Evolutionary conservation across 345 rosid genomes (phyloP), one percentile per base, ranked within the genome.

Genomic region (Draba incana): DNA sequence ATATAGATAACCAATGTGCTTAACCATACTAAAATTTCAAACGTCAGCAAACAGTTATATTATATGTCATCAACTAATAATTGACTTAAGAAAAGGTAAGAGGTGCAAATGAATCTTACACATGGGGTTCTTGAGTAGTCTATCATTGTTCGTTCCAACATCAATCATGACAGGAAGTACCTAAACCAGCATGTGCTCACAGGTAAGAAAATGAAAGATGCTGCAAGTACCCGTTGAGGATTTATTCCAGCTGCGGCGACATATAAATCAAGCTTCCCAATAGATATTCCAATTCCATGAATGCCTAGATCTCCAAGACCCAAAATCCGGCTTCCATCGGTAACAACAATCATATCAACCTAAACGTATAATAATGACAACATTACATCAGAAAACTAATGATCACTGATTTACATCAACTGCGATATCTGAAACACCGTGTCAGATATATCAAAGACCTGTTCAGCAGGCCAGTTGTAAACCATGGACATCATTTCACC

Each of bases 401-500:
- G 25, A 30, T 27, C 44, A 57, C 51, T 20, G 20, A 20, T 20
- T 20, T 20, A 20, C 20, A 20, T 20, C 20, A 20, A 20, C 20
- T 20, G 20, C 20, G 20, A 70, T 30, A 30, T 68, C 45, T 53
- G 5, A 54, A 71, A 20, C 27, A 55, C 8, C 31, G 60, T 37
- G 14, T 37, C 28, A 27, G 70, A 69, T 48, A 64, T 56, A 62
- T 15, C 7, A 46, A 62, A 66, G 43, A 92, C 98, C 96, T 93
- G 98, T 62, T 90, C 98, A 68, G 97, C 88, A 12, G 98, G 97
- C 98, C 98, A 93, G 78, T 93, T 93, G 78, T 90, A 93, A 69
- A 93, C 96, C 98, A 90, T 90, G 42, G 99, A 90, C 97, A 90
- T 90, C 99, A 94, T 90, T 83, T 94, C 99, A 77, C 99, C 99